Evolutionary conservation across 2,329 filamentous ascomycete species (phyloP).

Genomic region (Pyricularia pennisetigena): DNA sequence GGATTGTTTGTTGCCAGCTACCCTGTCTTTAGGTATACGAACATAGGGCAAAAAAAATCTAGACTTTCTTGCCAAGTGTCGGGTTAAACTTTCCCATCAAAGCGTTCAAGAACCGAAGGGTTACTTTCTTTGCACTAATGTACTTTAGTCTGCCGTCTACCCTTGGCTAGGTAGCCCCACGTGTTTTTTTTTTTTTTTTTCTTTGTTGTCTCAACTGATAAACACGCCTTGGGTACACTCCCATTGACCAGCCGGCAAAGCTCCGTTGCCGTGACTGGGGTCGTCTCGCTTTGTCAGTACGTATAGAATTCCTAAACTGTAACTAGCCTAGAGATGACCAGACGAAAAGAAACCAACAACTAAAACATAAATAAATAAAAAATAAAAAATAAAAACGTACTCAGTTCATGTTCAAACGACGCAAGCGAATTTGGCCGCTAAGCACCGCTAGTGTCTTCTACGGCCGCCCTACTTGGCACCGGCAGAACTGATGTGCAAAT

Average conservation of each 20-base stretch:
- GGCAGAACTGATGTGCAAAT: not conserved
- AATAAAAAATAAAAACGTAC: too few species aligned
- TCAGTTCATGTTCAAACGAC: too few species aligned
- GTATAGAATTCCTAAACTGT: not conserved
- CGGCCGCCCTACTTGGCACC: not conserved
- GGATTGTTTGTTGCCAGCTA: not conserved
- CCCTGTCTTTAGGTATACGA: not conserved
- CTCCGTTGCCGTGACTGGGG: not conserved
- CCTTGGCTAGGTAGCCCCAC: not conserved
- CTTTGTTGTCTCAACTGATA: not conserved
- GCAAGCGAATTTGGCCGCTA: not conserved
- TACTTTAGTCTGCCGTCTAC: not conserved
- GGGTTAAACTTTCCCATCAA: not conserved
- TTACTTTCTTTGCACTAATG: not conserved
- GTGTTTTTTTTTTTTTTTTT: not conserved
- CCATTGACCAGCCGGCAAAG: not conserved
- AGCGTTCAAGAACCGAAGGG: not conserved
- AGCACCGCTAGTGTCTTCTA: not conserved
- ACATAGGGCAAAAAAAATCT: not conserved
- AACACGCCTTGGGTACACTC: not conserved
- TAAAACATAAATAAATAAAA: not conserved
- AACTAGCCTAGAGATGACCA: not conserved
- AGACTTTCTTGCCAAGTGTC: not conserved
- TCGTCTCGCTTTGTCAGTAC: not conserved
- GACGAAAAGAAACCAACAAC: not conserved